A percentile compares a stretch with the other conserved stretches of the same genome.
Evolutionary conservation across 2,329 filamentous ascomycete genomes (phyloP).

Genomic region (Monosporascus sp.): DNA sequence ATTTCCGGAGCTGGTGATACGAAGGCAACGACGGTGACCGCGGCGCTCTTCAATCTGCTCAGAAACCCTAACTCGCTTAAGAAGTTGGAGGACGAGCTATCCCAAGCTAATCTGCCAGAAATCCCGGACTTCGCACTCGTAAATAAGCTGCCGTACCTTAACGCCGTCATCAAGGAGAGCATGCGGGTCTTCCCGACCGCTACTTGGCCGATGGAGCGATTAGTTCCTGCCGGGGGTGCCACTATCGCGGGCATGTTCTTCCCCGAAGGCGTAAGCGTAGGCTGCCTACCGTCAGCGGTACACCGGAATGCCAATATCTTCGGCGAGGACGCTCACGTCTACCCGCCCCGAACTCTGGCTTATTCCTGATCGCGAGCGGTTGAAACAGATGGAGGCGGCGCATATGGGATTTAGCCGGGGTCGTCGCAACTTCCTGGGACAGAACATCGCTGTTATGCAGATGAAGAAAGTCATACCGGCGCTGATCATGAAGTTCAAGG

Average conservation of each 20-base stretch:
- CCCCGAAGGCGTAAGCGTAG: slow-evolving; percentile 17
- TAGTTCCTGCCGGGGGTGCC: slow-evolving; percentile 16
- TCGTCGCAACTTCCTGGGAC: slow-evolving; percentile 15
- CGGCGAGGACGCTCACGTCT: slow-evolving; percentile 15
- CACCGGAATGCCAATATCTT: slow-evolving; percentile 13
- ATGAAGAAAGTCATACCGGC: slow-evolving; percentile 22
- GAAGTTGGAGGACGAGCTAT: slow-evolving; percentile 16
- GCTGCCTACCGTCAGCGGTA: slow-evolving; percentile 14
- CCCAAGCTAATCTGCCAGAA: slow-evolving; percentile 7
- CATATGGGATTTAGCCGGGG: slow-evolving; percentile 23
- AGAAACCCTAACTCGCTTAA: slow-evolving; percentile 46
- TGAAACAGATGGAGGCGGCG: slow-evolving; percentile 18
- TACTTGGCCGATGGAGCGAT: slow-evolving; percentile 15
- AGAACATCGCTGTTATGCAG: slow-evolving; percentile 19
- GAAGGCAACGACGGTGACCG: slow-evolving; percentile 13
- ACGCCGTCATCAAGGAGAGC: slow-evolving; percentile 16
- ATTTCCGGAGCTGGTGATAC: slow-evolving; percentile 21
- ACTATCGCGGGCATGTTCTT: slow-evolving; percentile 19
- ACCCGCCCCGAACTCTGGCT: slow-evolving; percentile 21
- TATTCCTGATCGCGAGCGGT: slow-evolving; percentile 12
- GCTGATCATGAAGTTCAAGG: slow-evolving; percentile 18
- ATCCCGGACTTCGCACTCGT: slow-evolving; percentile 15
- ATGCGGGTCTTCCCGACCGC: slow-evolving; percentile 14
- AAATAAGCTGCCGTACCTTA: slow-evolving; percentile 18
- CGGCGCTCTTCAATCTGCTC: slow-evolving; percentile 31